Conservation (phyloP, 257 asterid genomes). For the Solanum sparsipilum region DNA sequence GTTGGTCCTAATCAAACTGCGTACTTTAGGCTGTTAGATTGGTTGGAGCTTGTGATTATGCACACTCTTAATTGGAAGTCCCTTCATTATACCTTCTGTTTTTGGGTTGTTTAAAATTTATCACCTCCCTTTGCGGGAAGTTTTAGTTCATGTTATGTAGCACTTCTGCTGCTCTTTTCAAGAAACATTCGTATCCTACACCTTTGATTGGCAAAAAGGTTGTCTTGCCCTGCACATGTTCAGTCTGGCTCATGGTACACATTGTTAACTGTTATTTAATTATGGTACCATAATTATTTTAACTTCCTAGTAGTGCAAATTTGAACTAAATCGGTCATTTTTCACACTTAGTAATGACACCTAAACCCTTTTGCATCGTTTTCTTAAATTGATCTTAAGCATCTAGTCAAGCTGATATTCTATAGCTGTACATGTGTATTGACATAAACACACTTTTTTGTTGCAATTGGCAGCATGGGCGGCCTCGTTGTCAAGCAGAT, state of each 20-base stretch:
- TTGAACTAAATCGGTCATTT: background rate
- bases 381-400: background rate
- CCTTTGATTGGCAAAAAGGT: background rate
- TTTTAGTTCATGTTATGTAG: background rate
- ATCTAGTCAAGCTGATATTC: background rate
- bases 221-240: background rate
- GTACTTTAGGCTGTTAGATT: background rate
- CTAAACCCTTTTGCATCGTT: background rate
- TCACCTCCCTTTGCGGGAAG: background rate
- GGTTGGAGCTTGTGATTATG: background rate
- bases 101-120: background rate
- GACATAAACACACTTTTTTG: background rate
- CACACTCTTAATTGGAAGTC: background rate
- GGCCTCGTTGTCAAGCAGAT: conserved; percentile 98
- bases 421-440: background rate
- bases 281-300: background rate
- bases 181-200: background rate
- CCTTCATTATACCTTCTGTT: background rate
- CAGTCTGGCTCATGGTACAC: background rate
- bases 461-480: conserved; percentile 66
- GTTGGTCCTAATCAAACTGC: conserved; percentile 23
- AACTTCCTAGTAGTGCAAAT: background rate
- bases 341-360: background rate
- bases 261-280: background rate
- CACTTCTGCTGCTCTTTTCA: background rate